Conservation (phyloP, 805 yeast genomes). For the Starmerella roubikii region DNA sequence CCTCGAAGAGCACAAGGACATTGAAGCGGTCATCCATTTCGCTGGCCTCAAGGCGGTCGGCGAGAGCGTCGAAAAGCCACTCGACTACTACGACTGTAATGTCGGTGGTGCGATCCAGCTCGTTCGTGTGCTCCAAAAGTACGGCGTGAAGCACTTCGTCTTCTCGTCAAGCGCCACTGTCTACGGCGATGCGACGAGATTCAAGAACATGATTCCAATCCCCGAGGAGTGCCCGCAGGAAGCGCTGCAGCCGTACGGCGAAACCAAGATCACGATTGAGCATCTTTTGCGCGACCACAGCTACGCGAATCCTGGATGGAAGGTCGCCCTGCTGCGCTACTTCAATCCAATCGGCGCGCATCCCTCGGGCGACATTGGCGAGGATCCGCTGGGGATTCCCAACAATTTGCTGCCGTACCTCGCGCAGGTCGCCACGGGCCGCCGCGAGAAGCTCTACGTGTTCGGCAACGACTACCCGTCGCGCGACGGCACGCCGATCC, state of each 20-base stretch:
- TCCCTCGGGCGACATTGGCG: conserved; percentile 67
- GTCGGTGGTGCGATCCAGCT: conserved; percentile 50
- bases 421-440: conserved; percentile 66
- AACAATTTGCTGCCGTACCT: conserved; percentile 62
- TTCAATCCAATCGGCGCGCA: conserved; percentile 83
- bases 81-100: conserved; percentile 55
- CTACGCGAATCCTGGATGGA: conserved; percentile 27
- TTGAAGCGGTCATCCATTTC: conserved; percentile 57
- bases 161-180: conserved; percentile 75
- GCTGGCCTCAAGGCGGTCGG: conserved; percentile 80
- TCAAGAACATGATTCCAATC: conserved; percentile 59
- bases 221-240: conserved; percentile 66
- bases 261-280: conserved; percentile 56
- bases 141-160: conserved; percentile 41
- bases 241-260: conserved; percentile 68
- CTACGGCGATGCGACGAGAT: conserved; percentile 67
- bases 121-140: conserved; percentile 38
- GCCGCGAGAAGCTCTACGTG: conserved; percentile 49
- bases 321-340: conserved; percentile 52
- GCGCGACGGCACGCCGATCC: conserved; percentile 66
- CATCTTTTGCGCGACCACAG: conserved; percentile 43
- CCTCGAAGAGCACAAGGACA: conserved; percentile 34
- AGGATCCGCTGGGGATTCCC: conserved; percentile 67
- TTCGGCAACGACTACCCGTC: conserved; percentile 62
- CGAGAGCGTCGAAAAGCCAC: conserved; percentile 55